These are phyloP conservation scores for Hyphopichia khmerensis DNA, from an alignment of 1,139 yeast species.

Conservation along the genomic window DNA sequence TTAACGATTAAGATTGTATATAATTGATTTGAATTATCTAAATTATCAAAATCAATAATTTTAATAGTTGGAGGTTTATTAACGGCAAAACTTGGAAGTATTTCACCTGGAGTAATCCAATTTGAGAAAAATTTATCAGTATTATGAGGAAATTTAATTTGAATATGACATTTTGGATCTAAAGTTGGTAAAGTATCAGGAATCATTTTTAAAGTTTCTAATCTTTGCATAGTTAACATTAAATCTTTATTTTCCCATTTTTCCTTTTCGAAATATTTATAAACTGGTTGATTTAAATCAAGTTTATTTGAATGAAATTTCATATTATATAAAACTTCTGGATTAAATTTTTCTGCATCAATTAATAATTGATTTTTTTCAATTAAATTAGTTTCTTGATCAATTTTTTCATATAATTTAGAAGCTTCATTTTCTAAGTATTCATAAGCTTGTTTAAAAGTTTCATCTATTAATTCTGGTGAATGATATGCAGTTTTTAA, in stretches of 20 bases:
- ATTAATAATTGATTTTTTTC: slow-evolving; percentile 20
- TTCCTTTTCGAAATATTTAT: slow-evolving; percentile 62
- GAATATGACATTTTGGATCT: slow-evolving; percentile 77
- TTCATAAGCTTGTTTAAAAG: slow-evolving; percentile 68
- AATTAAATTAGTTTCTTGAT: slow-evolving; percentile 6
- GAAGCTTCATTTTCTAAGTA: slow-evolving; percentile 49
- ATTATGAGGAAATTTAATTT: slow-evolving; percentile 72
- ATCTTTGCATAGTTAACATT: slow-evolving; percentile 81
- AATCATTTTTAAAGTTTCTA: slow-evolving; percentile 80
- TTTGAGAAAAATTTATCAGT: slow-evolving; percentile 44
- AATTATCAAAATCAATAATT: slow-evolving; percentile 67
- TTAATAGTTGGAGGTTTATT: slow-evolving; percentile 71
- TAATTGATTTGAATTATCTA: slow-evolving; percentile 38
- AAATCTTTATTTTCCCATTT: slow-evolving; percentile 72
- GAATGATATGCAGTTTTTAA: slow-evolving; percentile 48
- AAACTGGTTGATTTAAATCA: slow-evolving; percentile 77
- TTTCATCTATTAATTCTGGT: slow-evolving; percentile 68
- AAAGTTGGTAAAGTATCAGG: slow-evolving; percentile 94
- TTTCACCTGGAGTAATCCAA: slow-evolving; percentile 78
- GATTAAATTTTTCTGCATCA: slow-evolving; percentile 67
- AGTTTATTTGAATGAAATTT: slow-evolving; percentile 43
- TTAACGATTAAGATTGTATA: slow-evolving; percentile 83
- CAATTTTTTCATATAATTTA: slow-evolving; percentile 19
- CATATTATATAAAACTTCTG: slow-evolving; percentile 77
- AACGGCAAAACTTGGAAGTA: slow-evolving; percentile 72